These are phyloP conservation scores for Aspergillus sp. DNA, from an alignment of 2,329 filamentous ascomycete genomes.

Conservation along the genomic window DNA sequence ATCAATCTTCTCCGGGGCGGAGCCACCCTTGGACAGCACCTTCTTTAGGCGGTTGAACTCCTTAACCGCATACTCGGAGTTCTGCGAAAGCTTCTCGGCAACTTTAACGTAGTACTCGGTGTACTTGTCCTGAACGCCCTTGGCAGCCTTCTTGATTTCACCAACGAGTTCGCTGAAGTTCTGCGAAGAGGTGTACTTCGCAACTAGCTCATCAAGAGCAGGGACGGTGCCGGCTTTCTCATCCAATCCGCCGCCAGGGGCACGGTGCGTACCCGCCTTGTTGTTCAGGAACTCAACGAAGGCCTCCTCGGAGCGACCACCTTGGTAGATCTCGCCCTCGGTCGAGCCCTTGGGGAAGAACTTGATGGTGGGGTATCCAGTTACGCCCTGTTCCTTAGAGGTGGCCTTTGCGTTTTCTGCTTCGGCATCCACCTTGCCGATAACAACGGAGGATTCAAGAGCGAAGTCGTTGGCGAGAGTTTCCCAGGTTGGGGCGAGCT, in stretches of 20 bases:
- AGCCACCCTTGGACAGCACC: slow-evolving; percentile 80
- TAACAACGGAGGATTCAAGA: slow-evolving; percentile 73
- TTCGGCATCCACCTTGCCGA: slow-evolving; percentile 96
- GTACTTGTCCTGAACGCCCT: slow-evolving; percentile 72
- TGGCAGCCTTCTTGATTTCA: slow-evolving; percentile 71
- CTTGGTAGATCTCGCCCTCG: slow-evolving; percentile 68
- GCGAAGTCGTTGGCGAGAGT: slow-evolving; percentile 77
- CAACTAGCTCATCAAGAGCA: slow-evolving; percentile 71
- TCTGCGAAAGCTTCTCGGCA: slow-evolving; percentile 78
- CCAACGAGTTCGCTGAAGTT: slow-evolving; percentile 65
- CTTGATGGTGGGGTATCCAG: slow-evolving; percentile 94
- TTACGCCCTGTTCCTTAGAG: slow-evolving; percentile 73
- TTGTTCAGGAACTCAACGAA: slow-evolving; percentile 82
- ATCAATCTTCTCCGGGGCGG: slow-evolving; percentile 82
- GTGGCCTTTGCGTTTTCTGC: slow-evolving; percentile 78
- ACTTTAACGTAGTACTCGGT: slow-evolving; percentile 93
- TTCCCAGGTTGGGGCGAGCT: slow-evolving; percentile 86
- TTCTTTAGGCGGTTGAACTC: slow-evolving; percentile 78
- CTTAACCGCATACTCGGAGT: slow-evolving; percentile 77
- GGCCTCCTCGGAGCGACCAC: slow-evolving; percentile 73
- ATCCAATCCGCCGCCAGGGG: slow-evolving; percentile 76
- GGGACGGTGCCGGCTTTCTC: slow-evolving; percentile 78
- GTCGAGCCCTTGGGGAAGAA: slow-evolving; percentile 88
- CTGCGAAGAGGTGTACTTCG: slow-evolving; percentile 64
- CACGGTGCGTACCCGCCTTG: slow-evolving; percentile 83